Evolutionary conservation across 106 monocot species (phyloP).

Genomic region (Alisma plantagoaquatica): DNA sequence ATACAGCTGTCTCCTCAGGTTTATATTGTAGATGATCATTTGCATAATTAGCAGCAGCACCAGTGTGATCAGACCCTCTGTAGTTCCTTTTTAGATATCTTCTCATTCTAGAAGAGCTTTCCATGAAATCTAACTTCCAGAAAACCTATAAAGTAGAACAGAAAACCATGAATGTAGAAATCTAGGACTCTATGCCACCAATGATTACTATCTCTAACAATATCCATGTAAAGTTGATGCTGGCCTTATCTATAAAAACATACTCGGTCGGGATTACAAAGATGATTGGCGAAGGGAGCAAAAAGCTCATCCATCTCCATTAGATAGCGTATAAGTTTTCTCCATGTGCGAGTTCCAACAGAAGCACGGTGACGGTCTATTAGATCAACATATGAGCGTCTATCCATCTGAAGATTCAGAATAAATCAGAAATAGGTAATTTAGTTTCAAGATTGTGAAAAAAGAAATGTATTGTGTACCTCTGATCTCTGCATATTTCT

Average conservation of each 20-base stretch:
- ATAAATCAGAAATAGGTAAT: not conserved
- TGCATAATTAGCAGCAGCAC: constrained; percentile 65
- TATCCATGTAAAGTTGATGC: no score
- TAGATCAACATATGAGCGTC: constrained; percentile 55
- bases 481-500: constrained; percentile 80
- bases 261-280: constrained; percentile 64
- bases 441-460: not conserved
- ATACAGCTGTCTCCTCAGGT: constrained; percentile 19
- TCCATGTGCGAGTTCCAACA: constrained; percentile 60
- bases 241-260: no score
- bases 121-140: constrained; percentile 74
- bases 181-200: not conserved
- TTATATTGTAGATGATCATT: constrained; percentile 26
- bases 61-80: constrained; percentile 54
- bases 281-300: constrained; percentile 45
- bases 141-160: constrained; percentile 35
- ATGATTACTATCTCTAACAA: no score
- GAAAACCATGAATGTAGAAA: not conserved
- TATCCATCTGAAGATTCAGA: constrained; percentile 62
- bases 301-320: constrained; percentile 69
- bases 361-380: constrained; percentile 36
- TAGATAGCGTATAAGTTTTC: constrained; percentile 72
- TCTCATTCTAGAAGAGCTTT: constrained; percentile 93
- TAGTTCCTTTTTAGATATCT: constrained; percentile 75
- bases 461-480: constrained; percentile 28